Evolutionary conservation across 2,329 filamentous ascomycete genomes (phyloP).

Genomic region (Aspergillus calidoustus): DNA sequence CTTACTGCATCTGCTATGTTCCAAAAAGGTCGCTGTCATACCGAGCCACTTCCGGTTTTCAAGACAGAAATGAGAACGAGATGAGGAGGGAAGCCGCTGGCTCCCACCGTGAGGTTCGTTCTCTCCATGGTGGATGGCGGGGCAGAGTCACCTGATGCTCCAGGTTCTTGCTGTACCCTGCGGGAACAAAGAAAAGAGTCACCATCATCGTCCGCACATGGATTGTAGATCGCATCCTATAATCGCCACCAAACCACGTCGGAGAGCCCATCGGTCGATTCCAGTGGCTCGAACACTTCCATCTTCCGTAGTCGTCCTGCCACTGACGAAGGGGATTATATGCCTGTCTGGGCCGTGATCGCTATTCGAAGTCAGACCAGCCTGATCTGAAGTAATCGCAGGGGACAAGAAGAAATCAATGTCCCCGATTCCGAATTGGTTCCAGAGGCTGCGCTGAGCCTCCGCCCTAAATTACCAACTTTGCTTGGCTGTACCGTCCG

Average conservation of each 20-base stretch:
- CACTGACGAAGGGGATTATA: neutral
- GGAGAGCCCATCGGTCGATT: neutral
- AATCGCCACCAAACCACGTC: neutral
- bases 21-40: neutral
- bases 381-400: slow-evolving; percentile 9
- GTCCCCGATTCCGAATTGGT: neutral
- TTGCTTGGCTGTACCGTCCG: slow-evolving; percentile 2
- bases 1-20: neutral
- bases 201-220: neutral
- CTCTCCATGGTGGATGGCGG: neutral
- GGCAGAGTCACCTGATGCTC: slow-evolving; percentile 9
- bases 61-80: neutral
- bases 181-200: neutral
- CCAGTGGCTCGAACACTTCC: neutral
- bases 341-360: neutral
- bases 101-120: neutral
- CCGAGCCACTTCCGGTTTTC: neutral
- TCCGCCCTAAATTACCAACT: neutral
- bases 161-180: neutral
- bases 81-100: neutral
- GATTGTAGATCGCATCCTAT: neutral
- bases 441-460: neutral
- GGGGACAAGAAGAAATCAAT: neutral
- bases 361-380: neutral
- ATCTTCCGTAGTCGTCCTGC: neutral